Base-by-base conservation (phyloP, 352 stramenopile species). In the Globisporangium nodosum region DNA sequence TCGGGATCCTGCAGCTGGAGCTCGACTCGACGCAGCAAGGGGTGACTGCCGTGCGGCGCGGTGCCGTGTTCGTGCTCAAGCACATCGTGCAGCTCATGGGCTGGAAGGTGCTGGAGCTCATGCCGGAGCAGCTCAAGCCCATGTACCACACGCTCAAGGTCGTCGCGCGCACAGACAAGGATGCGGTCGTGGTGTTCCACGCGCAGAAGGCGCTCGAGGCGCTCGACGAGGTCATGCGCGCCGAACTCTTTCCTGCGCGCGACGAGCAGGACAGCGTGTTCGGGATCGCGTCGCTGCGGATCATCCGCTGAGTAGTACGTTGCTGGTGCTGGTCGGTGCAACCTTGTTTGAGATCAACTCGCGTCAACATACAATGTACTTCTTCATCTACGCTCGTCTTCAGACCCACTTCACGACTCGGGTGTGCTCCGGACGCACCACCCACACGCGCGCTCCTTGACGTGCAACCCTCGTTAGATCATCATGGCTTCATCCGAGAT, bases 401-500 rank as follows among this genome's bases (percentile, higher is more conserved):
- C 18, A 7, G 5, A 18, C 31, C 46, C 21, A 35, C 15, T 51
- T 16, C 46, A 52, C 24, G 11, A 39, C 48, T 52, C 24, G 2
- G 35, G 35, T 15, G 35, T 3, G 35, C 35, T 12, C 9, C 9
- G 7, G 15, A 46, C 16, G 33, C 33, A 12, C 33, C 33, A 37
- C 21, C 7, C 46, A 5, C 9, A 11, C 11, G n/a, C 21, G 1
- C 46, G 13, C 11, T 51, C 4, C 6, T 31, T 35, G 11, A 12
- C 9, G 21, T 37, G 35, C 16, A 24, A 20, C 6, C 6, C 13
- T 18, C 30, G 24, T 49, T 87, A 92, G 64, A 90, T 89, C 82
- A 92, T 92, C 70, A 89, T 85, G 52, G 76, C 78, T 58, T 90
- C 80, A 56, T 92, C 82, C 18, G 79, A 90, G 51, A 89, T 88